Evolutionary conservation across 2,329 filamentous ascomycete species (phyloP).

Genomic region (Paraphoma chrysanthemicola): DNA sequence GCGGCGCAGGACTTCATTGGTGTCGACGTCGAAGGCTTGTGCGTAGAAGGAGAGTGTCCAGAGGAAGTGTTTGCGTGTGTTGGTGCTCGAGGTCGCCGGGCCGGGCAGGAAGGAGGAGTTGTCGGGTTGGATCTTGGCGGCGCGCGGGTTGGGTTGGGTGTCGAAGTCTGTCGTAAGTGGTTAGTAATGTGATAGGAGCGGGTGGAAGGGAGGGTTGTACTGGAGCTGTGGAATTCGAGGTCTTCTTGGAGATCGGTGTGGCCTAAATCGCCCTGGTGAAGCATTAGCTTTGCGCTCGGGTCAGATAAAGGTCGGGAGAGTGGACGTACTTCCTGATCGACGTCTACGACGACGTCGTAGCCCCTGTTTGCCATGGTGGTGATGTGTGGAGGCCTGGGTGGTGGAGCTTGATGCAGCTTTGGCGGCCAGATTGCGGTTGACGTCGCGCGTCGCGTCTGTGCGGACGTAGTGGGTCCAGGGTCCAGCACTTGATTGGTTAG

Average conservation of each 20-base stretch:
- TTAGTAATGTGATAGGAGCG: background rate
- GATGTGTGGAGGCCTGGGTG: slow-evolving; percentile 13
- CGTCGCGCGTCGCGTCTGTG: slow-evolving; percentile 34
- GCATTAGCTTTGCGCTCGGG: slow-evolving; percentile 16
- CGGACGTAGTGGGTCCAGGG: slow-evolving; percentile 24
- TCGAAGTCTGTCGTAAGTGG: slow-evolving; percentile 66
- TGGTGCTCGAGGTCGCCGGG: slow-evolving; percentile 31
- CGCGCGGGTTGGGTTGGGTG: slow-evolving; percentile 61
- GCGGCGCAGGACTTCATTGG: slow-evolving; percentile 82
- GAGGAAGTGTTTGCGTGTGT: slow-evolving; percentile 76
- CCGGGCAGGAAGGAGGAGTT: slow-evolving; percentile 47
- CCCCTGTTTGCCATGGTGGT: slow-evolving; percentile 76
- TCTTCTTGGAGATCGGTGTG: slow-evolving; percentile 98
- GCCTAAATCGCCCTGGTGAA: slow-evolving; percentile 84
- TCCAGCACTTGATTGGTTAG: slow-evolving; percentile 22
- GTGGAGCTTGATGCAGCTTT: slow-evolving; percentile 32
- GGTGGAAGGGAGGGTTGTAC: slow-evolving; percentile 48
- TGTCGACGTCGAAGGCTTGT: slow-evolving; percentile 99
- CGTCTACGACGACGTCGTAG: slow-evolving; percentile 97
- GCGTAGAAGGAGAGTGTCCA: slow-evolving; percentile 95
- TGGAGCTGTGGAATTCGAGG: slow-evolving; percentile 96
- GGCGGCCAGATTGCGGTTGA: slow-evolving; percentile 45
- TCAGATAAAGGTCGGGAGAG: too few relatives aligned
- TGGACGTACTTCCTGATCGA: slow-evolving; percentile 83
- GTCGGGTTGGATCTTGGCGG: slow-evolving; percentile 54